Evolutionary conservation across 2,329 filamentous ascomycete species (phyloP).

Genomic region (Helotiales sp.): DNA sequence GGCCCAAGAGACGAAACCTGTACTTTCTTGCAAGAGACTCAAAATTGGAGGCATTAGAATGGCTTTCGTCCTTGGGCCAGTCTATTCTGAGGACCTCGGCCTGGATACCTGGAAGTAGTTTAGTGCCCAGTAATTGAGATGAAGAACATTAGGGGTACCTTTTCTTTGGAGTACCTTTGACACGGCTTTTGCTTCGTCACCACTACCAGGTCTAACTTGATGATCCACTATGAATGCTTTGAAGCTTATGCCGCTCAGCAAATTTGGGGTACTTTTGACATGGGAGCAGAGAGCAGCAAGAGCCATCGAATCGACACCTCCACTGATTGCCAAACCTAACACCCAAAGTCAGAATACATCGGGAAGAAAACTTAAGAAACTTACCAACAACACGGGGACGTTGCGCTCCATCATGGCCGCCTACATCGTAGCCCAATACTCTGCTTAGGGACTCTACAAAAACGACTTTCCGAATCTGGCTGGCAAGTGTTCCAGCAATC

Average conservation of each 20-base stretch:
- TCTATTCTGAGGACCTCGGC: slow-evolving; percentile 39
- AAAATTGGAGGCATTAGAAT: slow-evolving; percentile 58
- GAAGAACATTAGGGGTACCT: slow-evolving; percentile 20
- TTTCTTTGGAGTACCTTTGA: slow-evolving; percentile 29
- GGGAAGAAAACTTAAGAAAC: background rate
- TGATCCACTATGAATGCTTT: slow-evolving; percentile 58
- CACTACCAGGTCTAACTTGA: slow-evolving; percentile 52
- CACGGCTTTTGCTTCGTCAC: slow-evolving; percentile 52
- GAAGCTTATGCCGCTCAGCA: slow-evolving; percentile 47
- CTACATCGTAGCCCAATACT: background rate
- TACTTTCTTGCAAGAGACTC: slow-evolving; percentile 74
- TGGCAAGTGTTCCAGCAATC: too few relatives aligned
- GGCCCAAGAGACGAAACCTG: slow-evolving; percentile 72
- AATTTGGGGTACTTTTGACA: slow-evolving; percentile 31
- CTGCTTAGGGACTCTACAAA: background rate
- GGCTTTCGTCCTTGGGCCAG: slow-evolving; percentile 50
- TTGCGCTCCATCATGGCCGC: background rate
- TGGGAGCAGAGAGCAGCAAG: slow-evolving; percentile 70
- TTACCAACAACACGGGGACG: background rate
- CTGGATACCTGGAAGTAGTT: slow-evolving; percentile 27
- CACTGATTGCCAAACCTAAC: slow-evolving; percentile 78
- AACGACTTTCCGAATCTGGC: background rate
- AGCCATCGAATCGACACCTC: slow-evolving; percentile 98
- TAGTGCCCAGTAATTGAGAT: background rate
- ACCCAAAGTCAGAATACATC: background rate